phyloP scores from a whole-genome alignment of 768 basidiomycete genomes.

The Naematelia encephala region DNA sequence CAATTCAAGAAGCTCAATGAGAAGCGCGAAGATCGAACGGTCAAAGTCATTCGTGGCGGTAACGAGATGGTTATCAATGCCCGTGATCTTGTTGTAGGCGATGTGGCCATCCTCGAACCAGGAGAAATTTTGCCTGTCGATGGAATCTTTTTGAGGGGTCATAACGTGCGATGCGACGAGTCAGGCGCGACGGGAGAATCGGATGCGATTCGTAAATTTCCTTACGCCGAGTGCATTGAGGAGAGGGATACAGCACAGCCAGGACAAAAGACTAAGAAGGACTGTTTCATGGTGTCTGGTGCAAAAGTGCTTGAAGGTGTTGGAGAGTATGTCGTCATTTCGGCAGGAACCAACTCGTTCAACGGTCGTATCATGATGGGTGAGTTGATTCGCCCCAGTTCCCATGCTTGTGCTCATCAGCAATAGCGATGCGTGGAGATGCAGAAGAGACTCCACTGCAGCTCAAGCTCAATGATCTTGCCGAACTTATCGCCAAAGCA shows the following conservation, averaged over 20 bases:
- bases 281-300: conserved; percentile 89
- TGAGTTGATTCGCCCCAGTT: conserved; percentile 51
- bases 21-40: conserved; percentile 88
- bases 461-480: conserved; percentile 86
- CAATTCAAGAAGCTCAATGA: conserved; percentile 91
- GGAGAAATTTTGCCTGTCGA: conserved; percentile 96
- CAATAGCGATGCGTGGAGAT: conserved; percentile 77
- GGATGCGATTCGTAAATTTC: conserved; percentile 83
- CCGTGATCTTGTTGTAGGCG: conserved; percentile 89
- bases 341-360: conserved; percentile 88
- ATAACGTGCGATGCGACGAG: conserved; percentile 94
- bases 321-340: conserved; percentile 85
- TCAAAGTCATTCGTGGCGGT: conserved; percentile 74
- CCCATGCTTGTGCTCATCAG: conserved; percentile 6
- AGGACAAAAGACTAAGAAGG: conserved; percentile 60
- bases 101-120: conserved; percentile 84
- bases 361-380: conserved; percentile 98
- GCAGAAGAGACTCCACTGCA: conserved; percentile 89
- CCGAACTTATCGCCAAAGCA: conserved; percentile 89
- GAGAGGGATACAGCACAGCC: conserved; percentile 52
- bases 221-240: conserved; percentile 70
- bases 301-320: conserved; percentile 92
- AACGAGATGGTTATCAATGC: conserved; percentile 66
- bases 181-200: conserved; percentile 95
- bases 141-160: conserved; percentile 85